Base-by-base conservation (phyloP, 2,329 filamentous ascomycete genomes). In the Phaeophleospora eucalypticola region DNA sequence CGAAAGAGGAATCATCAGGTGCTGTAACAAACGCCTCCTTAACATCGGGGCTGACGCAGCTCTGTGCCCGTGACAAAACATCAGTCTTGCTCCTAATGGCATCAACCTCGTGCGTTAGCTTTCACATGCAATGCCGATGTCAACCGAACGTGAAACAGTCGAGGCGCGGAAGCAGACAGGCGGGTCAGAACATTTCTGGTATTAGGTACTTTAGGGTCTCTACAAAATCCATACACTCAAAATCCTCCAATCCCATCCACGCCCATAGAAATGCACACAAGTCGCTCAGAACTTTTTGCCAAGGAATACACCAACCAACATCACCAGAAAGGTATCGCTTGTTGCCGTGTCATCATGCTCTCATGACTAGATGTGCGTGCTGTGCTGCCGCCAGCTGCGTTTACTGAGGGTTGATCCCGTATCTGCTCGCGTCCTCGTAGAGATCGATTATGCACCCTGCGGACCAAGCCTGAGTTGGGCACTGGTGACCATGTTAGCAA, bases 391-490 rank as follows among this genome's bases (percentile, higher is more conserved):
- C 24, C 12, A 6, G 7, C 6, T 7, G 24, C 24, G 24, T 12
- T 29, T 29, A 29, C 24, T 29, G 24, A 29, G 24, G 24, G 24
- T 29, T 29, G 24, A 12, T 29, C 24, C 24, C 48, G 38, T 53
- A 51, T 44, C 51, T 56, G 58, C 61, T 65, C 47, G 89, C 91
- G 67, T 98, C 93, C 76, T 95, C 90, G 72, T 95, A 98, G 54
- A 98, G 70, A 71, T 98, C 93, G 62, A 98, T 87, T 63, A 98
- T 75, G 67, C 93, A 97, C 17, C 88, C 86, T 21, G 93, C 87
- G 43, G 89, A 96, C 93, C 93, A 98, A 43, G 93, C 86, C 69
- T 98, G 93, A 0, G 93, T 96, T 19, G 93, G 93, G 43, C 86
- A 93, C 83, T 93, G 64, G 45, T 38, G 42, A 41, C 43, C 21